Evolutionary conservation across 140 eudicot species (phyloP).

Genomic region (Ambrosia hybrid): DNA sequence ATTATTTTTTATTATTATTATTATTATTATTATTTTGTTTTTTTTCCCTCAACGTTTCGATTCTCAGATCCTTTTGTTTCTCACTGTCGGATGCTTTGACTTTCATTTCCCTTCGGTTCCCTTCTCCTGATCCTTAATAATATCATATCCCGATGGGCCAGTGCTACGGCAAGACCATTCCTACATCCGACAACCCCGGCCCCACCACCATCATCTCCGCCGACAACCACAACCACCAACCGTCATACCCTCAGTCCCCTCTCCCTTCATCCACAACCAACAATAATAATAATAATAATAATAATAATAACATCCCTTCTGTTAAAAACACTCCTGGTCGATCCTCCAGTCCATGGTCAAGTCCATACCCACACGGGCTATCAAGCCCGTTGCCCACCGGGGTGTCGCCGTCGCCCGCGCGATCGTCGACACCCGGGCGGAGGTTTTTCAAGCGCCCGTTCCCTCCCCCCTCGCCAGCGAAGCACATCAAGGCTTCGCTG

Average conservation of each 20-base stretch:
- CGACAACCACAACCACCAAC: slow-evolving; percentile 16
- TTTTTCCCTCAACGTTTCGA: slow-evolving; percentile 15
- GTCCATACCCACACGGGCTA: slow-evolving; percentile 68
- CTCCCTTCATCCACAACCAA: slow-evolving; percentile 18
- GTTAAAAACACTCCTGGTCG: slow-evolving; percentile 69
- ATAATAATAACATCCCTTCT: slow-evolving; percentile 24
- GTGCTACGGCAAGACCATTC: slow-evolving; percentile 93
- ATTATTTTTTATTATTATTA: background rate
- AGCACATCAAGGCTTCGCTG: slow-evolving; percentile 79
- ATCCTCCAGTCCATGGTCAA: slow-evolving; percentile 80
- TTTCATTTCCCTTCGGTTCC: background rate
- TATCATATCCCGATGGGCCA: slow-evolving; percentile 56
- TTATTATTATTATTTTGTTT: background rate
- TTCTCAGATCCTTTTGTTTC: slow-evolving; percentile 34
- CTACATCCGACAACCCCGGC: slow-evolving; percentile 48
- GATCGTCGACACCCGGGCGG: slow-evolving; percentile 77
- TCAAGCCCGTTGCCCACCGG: slow-evolving; percentile 61
- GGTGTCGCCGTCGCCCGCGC: slow-evolving; percentile 82
- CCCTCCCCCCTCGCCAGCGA: slow-evolving; percentile 98
- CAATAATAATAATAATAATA: too few species aligned
- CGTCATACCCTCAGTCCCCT: slow-evolving; percentile 35
- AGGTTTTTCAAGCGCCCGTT: slow-evolving; percentile 83
- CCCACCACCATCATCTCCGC: slow-evolving; percentile 44
- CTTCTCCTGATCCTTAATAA: too few species aligned
- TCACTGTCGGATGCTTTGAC: slow-evolving; percentile 18